Conservation (phyloP, 78 protist genomes). For the Emiliania huxleyi region DNA sequence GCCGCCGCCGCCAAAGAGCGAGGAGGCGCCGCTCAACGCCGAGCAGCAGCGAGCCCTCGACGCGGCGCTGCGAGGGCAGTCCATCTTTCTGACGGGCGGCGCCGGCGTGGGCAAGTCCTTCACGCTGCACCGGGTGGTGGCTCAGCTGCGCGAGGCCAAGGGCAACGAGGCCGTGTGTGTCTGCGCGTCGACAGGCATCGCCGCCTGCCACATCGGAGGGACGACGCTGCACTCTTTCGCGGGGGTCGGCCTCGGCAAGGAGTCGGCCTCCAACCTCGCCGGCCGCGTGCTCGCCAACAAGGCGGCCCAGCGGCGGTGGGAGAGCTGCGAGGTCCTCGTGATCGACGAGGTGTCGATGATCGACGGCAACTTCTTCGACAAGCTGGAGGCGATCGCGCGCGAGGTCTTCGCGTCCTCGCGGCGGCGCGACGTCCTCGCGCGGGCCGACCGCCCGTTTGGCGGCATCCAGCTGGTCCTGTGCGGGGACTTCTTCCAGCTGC, state of each 20-base stretch:
- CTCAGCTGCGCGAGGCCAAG: neutral
- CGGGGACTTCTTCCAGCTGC: conserved; percentile 84
- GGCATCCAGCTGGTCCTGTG: conserved; percentile 78
- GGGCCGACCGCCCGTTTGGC: conserved; percentile 65
- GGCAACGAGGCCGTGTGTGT: neutral
- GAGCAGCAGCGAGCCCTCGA: neutral
- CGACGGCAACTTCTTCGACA: conserved; percentile 56
- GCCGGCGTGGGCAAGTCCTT: neutral
- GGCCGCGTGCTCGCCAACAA: neutral
- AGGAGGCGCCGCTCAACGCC: neutral
- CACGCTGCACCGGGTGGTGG: neutral
- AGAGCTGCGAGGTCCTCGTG: conserved; percentile 67
- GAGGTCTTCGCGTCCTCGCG: neutral
- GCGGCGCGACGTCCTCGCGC: too few species aligned
- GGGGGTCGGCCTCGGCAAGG: conserved; percentile 51
- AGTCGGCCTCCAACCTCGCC: neutral
- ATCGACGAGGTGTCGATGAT: conserved; percentile 90
- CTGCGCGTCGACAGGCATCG: conserved; percentile 14
- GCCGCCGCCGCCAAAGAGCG: neutral
- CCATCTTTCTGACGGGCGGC: neutral
- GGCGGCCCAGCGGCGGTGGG: conserved; percentile 22
- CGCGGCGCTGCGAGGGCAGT: neutral
- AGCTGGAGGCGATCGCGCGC: conserved; percentile 66
- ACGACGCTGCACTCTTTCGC: conserved; percentile 76
- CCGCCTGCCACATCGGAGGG: conserved; percentile 73